These are phyloP conservation scores for Aureobasidium namibiae DNA, from an alignment of 2,329 filamentous ascomycete genomes.

Conservation along the genomic window DNA sequence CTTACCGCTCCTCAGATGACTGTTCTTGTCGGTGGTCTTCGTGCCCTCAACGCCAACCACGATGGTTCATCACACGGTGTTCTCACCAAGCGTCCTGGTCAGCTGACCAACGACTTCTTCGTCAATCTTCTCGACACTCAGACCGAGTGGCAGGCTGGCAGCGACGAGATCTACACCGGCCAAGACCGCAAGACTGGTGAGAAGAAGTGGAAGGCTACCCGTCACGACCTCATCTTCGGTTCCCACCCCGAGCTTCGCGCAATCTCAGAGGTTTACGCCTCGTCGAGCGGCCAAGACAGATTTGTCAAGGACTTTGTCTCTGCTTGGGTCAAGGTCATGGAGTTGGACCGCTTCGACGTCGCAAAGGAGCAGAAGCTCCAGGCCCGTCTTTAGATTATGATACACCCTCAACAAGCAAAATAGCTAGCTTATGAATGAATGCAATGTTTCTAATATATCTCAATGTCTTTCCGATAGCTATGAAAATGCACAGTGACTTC, in stretches of 20 bases:
- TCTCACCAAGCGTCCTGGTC: conserved; percentile 58
- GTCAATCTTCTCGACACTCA: conserved; percentile 64
- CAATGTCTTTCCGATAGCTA: neutral
- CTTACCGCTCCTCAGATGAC: conserved; percentile 64
- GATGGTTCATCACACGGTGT: conserved; percentile 61
- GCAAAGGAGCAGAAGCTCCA: neutral
- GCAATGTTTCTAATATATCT: neutral
- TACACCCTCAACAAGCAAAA: neutral
- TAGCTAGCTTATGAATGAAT: conserved; percentile 3
- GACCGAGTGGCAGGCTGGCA: conserved; percentile 54
- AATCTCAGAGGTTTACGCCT: conserved; percentile 61
- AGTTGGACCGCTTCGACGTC: conserved; percentile 61
- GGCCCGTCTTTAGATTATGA: conserved; percentile 10
- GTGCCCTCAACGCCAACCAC: conserved; percentile 61
- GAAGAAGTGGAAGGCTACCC: conserved; percentile 62
- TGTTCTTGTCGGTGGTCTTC: conserved; percentile 63
- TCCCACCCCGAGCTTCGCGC: conserved; percentile 68
- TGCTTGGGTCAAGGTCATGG: conserved; percentile 69
- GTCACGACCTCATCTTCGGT: conserved; percentile 62
- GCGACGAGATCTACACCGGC: conserved; percentile 55
- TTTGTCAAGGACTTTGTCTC: conserved; percentile 64
- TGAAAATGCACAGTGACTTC: no score
- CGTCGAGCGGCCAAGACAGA: conserved; percentile 50
- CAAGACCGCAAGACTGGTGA: conserved; percentile 56
- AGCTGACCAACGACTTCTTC: conserved; percentile 74